These are phyloP conservation scores for Calocybe indica DNA, from an alignment of 768 basidiomycete species.

Conservation along the genomic window DNA sequence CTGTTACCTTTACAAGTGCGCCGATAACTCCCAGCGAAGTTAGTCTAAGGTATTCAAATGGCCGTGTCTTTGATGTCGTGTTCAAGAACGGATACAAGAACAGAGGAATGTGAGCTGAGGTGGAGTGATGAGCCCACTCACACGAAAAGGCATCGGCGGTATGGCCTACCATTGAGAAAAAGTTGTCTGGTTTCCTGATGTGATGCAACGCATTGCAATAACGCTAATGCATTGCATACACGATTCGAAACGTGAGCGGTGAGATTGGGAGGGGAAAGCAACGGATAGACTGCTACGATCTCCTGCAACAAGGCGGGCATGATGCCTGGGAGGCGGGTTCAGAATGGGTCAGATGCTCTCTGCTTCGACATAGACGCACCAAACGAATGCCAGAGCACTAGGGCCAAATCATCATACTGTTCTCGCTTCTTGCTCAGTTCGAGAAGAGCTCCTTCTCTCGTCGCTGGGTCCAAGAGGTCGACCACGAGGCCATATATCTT, in stretches of 20 bases:
- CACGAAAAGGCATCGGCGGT: too few species aligned
- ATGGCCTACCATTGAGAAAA: conserved; percentile 77
- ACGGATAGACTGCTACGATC: conserved; percentile 96
- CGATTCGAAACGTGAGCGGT: conserved; percentile 98
- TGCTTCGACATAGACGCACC: conserved; percentile 40
- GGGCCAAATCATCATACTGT: conserved; percentile 96
- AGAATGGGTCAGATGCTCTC: conserved; percentile 9
- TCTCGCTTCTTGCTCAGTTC: conserved; percentile 99
- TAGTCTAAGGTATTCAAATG: conserved; percentile 98
- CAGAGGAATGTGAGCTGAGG: conserved; percentile 89
- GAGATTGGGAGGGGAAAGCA: conserved; percentile 90
- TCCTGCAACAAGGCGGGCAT: conserved; percentile 98
- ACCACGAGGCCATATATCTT: conserved; percentile 92
- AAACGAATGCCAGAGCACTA: conserved; percentile 98
- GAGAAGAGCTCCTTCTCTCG: conserved; percentile 85
- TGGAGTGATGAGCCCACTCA: conserved; percentile 35
- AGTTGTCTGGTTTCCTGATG: conserved; percentile 94
- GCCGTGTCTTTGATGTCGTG: conserved; percentile 98
- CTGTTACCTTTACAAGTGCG: conserved; percentile 86
- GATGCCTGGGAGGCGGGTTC: conserved; percentile 52
- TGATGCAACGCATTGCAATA: conserved; percentile 97
- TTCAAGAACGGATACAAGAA: conserved; percentile 99
- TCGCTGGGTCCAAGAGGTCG: conserved; percentile 74
- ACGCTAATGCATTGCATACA: conserved; percentile 96
- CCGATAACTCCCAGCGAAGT: conserved; percentile 99